Evolutionary conservation across 768 basidiomycete species (phyloP).

Genomic region (Leucocoprinus leucothites): DNA sequence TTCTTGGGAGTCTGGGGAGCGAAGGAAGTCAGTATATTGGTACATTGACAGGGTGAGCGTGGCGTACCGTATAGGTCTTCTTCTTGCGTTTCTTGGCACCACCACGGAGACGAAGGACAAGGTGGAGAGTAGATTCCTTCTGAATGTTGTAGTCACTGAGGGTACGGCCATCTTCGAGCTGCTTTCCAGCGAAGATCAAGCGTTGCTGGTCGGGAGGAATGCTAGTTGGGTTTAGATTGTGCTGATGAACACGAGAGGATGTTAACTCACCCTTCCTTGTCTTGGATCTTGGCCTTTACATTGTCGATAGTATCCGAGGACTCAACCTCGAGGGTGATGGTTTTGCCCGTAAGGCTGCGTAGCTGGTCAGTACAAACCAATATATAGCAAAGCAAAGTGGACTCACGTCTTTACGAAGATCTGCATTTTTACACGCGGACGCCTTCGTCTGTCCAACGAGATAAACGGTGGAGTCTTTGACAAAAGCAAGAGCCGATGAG

Average conservation of each 20-base stretch:
- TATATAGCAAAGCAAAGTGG: background rate
- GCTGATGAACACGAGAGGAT: background rate
- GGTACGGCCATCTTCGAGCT: slow-evolving; percentile 98
- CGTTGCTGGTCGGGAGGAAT: slow-evolving; percentile 96
- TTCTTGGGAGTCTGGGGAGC: slow-evolving; percentile 85
- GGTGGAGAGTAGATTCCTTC: slow-evolving; percentile 98
- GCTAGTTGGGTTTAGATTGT: slow-evolving; percentile 30
- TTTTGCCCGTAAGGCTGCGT: slow-evolving; percentile 93
- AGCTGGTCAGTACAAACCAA: slow-evolving; percentile 6
- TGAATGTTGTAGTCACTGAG: slow-evolving; percentile 97
- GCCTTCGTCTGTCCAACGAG: slow-evolving; percentile 89
- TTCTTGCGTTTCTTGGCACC: slow-evolving; percentile 99
- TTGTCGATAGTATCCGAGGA: slow-evolving; percentile 97
- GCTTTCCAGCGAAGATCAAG: slow-evolving; percentile 98
- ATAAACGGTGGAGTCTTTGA: slow-evolving; percentile 91
- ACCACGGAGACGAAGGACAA: slow-evolving; percentile 97
- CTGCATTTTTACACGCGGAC: slow-evolving; percentile 79
- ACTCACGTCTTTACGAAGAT: slow-evolving; percentile 97
- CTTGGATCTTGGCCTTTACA: slow-evolving; percentile 97
- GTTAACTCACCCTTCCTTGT: slow-evolving; percentile 84
- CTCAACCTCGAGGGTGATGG: slow-evolving; percentile 97
- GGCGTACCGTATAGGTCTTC: slow-evolving; percentile 94
- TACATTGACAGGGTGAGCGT: background rate
- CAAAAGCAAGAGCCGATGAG: slow-evolving; percentile 64
- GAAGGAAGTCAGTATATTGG: background rate